Base-by-base conservation (phyloP, 192 early-diverging fungal species). In the Coemansia umbellata region DNA sequence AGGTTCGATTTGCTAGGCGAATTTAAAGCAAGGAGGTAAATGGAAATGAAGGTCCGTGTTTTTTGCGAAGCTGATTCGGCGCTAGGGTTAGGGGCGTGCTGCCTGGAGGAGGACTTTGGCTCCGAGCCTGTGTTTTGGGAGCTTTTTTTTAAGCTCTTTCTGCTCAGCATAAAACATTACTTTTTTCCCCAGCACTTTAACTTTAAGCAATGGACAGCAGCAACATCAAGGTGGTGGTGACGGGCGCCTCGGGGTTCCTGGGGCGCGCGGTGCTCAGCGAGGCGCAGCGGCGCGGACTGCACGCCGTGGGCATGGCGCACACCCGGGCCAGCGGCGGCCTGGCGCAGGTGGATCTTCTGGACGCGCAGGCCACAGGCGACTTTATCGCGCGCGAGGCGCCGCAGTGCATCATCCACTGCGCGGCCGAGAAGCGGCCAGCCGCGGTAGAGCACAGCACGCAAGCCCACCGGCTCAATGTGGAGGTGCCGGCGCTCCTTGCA, bases 381-480 rank as follows among this genome's bases (percentile, higher is more conserved):
- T 85, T 89, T 52, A 28, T 93, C 2, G 65, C 58, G 3, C 18
- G 63, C 19, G 63, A 83, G 10, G 71, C 74, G 24, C 91, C 91
- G 31, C 49, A 61, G 28, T 55, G 75, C 74, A 80, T 95, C 19
- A 81, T 90, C 18, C 87, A 93, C 63, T 89, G 89, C 55, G 92
- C 92, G 10, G 92, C 91, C 24, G 92, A 93, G 60, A 80, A 88
- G 22, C 80, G 88, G 0, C 92, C 92, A 1, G 87, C 90, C 3
- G 91, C 87, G 22, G 85, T 84, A 26, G 74, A 70, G 14, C 77
- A 91, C 62, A 72, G 63, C 19, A 62, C 81, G 6, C 86, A 78
- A 8, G 75, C 78, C 31, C 58, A 66, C 39, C 56, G 80, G 76
- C 67, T 95, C 28, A 95, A 95, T 62, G 84, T 86, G 3, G 57